Conservation (phyloP, 768 basidiomycete genomes). For the Agrocybe chaxingu region DNA sequence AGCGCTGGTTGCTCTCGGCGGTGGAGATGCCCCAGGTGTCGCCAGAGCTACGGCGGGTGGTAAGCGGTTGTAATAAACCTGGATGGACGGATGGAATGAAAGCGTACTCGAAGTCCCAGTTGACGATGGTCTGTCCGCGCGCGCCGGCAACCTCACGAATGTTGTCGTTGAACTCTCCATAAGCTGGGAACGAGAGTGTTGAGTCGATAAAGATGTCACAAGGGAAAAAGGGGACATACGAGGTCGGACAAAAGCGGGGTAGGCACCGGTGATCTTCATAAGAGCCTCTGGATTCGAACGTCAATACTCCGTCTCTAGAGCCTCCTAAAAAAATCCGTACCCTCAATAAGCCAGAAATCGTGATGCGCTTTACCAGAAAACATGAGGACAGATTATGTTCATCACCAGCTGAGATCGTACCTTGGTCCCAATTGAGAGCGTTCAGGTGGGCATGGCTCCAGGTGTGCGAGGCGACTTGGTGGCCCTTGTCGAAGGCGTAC, state of each 20-base stretch:
- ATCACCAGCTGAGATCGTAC: conserved; percentile 18
- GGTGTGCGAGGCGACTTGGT: conserved; percentile 43
- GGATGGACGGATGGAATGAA: neutral
- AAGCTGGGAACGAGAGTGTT: conserved; percentile 20
- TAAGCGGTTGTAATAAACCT: neutral
- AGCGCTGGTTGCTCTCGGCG: conserved; percentile 16
- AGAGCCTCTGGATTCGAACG: conserved; percentile 28
- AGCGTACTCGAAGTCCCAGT: conserved; percentile 36
- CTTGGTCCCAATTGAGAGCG: conserved; percentile 33
- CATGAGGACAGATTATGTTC: neutral
- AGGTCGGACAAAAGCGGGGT: conserved; percentile 39
- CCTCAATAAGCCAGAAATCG: conserved; percentile 41
- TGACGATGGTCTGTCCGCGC: conserved; percentile 27
- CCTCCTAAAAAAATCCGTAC: conserved; percentile 22
- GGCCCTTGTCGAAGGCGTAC: conserved; percentile 34
- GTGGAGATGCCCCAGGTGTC: conserved; percentile 27
- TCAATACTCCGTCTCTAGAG: conserved; percentile 20
- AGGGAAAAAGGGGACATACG: conserved; percentile 20
- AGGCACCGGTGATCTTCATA: conserved; percentile 30
- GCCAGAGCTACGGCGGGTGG: conserved; percentile 19
- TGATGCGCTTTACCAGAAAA: conserved; percentile 20
- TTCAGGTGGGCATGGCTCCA: conserved; percentile 38
- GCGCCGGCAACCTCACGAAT: conserved; percentile 19
- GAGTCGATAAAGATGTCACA: neutral
- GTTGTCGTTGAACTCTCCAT: conserved; percentile 32